Conservation (phyloP, 306 rosid genomes). For the Cicer judaicum region DNA sequence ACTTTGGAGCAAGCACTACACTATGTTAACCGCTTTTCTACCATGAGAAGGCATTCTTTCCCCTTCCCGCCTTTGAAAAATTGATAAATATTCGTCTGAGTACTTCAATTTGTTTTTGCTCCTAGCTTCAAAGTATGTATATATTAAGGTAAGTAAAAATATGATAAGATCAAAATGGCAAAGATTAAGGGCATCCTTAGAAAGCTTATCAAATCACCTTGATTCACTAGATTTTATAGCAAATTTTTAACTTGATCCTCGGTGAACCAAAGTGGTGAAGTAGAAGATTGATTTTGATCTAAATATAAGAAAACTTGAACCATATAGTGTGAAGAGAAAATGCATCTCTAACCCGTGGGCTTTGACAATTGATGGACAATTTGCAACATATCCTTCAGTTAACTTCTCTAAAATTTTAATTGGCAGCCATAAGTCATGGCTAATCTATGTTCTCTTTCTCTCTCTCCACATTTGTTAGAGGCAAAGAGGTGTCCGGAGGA, state of each 20-base stretch:
- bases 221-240: background rate
- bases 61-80: background rate
- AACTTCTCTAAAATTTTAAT: slow-evolving; percentile 18
- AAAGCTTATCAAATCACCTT: slow-evolving; percentile 1
- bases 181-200: background rate
- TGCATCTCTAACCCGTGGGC: slow-evolving; percentile 10
- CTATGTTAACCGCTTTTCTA: background rate
- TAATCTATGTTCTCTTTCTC: background rate
- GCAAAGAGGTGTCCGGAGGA: slow-evolving; percentile 7
- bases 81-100: background rate
- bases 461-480: slow-evolving; percentile 16
- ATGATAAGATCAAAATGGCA: background rate
- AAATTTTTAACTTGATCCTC: background rate
- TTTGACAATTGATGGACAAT: background rate
- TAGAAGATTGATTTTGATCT: background rate
- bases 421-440: background rate
- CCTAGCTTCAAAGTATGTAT: background rate
- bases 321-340: background rate
- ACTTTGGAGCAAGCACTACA: background rate
- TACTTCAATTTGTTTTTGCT: background rate
- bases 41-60: slow-evolving; percentile 2
- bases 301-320: background rate
- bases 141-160: background rate
- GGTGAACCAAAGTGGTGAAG: background rate
- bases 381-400: slow-evolving; percentile 23